A percentile compares a stretch with the other conserved stretches of the same genome.
Evolutionary conservation across 257 asterid genomes (phyloP).

Genomic region (Mentha longifolia): DNA sequence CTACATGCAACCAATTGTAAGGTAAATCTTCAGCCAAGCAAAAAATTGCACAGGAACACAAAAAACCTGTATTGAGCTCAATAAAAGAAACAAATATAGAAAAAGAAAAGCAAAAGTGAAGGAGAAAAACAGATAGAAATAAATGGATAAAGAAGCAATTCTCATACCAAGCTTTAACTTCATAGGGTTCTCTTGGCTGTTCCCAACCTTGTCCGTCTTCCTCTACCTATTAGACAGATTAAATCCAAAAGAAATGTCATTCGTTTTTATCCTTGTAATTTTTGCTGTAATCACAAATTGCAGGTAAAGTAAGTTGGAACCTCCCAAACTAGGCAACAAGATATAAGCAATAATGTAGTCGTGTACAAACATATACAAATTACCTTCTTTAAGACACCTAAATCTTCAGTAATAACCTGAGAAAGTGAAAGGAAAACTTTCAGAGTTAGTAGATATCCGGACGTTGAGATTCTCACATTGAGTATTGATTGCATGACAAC

Average conservation of each 20-base stretch:
- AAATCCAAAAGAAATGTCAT: conserved; percentile 27
- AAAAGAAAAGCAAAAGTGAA: too few species aligned
- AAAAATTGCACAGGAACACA: not conserved
- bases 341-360: not conserved
- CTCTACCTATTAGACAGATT: conserved; percentile 59
- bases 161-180: conserved; percentile 86
- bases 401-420: conserved; percentile 88
- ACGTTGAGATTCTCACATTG: conserved; percentile 10
- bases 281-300: conserved; percentile 1
- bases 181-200: conserved; percentile 95
- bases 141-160: too few species aligned
- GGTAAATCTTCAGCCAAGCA: not conserved
- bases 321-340: conserved; percentile 18
- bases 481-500: not conserved
- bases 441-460: not conserved
- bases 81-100: conserved; percentile 6
- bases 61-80: not conserved
- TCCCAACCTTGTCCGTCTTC: conserved; percentile 98
- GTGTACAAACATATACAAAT: conserved; percentile 28
- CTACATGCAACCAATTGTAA: conserved; percentile 43
- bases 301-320: too few species aligned
- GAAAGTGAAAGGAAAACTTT: conserved; percentile 20
- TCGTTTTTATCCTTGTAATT: not conserved
- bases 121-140: too few species aligned
- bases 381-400: conserved; percentile 91